Evolutionary conservation across 192 early-diverging fungal species (phyloP), one percentile per base, ranked within the genome.

Genomic region (Pilaira anomala): DNA sequence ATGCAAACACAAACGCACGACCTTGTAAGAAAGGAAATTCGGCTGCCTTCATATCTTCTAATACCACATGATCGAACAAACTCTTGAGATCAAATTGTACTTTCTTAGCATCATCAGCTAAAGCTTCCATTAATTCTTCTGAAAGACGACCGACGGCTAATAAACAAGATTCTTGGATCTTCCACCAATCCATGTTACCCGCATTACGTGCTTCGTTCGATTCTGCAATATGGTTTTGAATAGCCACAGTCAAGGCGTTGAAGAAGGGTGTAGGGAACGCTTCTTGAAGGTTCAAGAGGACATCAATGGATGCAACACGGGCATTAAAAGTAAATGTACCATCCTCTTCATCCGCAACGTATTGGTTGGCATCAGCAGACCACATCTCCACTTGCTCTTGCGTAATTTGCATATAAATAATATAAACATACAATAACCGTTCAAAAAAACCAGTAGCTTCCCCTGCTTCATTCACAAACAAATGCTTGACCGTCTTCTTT

Each of bases 261-360:
- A 83, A 72, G 62, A 83, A 67, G 48, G 77, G 71, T 22, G 69
- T 48, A 59, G 81, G 78, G 30, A 45, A 69, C 26, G 42, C 19
- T 2, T 69, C 67, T 39, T 56, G 45, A 3, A 56, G 41, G 3
- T 24, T 21, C 22, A 75, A 55, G n/a, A 94, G 68, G 16, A 91
- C 74, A 71, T 94, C 91, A 45, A 88, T 82, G 8, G 89, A 87
- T 28, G 92, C 87, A 16, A 94, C 85, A 48, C 95, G 83, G 48
- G 94, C 89, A 60, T 87, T 97, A 68, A 89, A 95, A n/a, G 76
- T 87, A 41, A 86, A 85, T 1, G 86, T 87, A 55, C 93, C 93
- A 49, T 95, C 93, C 49, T 95, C 92, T 52, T 93, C 92, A 58
- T 97, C 95, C 19, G 90, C 90, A 29, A 97, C 87, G 67, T 87